phyloP scores from a whole-genome alignment of 2,329 filamentous ascomycete genomes.

The Davidsoniella virescens region DNA sequence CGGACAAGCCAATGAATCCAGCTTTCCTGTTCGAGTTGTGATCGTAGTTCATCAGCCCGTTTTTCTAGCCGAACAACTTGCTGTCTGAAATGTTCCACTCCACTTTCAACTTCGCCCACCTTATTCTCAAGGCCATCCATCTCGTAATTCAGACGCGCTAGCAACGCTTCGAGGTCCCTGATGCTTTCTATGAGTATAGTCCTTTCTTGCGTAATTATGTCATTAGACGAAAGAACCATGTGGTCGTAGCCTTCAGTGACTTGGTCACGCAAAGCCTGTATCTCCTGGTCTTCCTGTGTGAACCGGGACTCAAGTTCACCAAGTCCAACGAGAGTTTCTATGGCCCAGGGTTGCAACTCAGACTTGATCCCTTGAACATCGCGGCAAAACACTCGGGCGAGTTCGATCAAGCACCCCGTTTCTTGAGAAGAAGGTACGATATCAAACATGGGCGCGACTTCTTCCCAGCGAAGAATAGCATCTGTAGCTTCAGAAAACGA shows the following conservation, averaged over 20 bases:
- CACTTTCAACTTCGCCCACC: slow-evolving; percentile 75
- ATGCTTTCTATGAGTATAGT: slow-evolving; percentile 51
- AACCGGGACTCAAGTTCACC: slow-evolving; percentile 45
- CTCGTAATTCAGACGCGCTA: slow-evolving; percentile 84
- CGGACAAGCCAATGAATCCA: slow-evolving; percentile 49
- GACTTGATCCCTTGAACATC: slow-evolving; percentile 35
- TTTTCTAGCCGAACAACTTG: slow-evolving; percentile 58
- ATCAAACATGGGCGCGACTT: slow-evolving; percentile 29
- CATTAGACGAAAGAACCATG: slow-evolving; percentile 49
- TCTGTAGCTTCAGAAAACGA: slow-evolving; percentile 65
- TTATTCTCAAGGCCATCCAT: slow-evolving; percentile 63
- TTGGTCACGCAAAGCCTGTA: slow-evolving; percentile 52
- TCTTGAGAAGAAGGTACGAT: slow-evolving; percentile 8
- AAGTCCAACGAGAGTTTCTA: slow-evolving; percentile 37
- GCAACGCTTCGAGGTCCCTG: slow-evolving; percentile 64
- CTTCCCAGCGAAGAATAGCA: slow-evolving; percentile 51
- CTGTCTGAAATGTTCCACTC: slow-evolving; percentile 60
- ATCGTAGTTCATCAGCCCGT: slow-evolving; percentile 45
- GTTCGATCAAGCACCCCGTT: slow-evolving; percentile 19
- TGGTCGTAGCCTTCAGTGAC: slow-evolving; percentile 54
- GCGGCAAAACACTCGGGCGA: slow-evolving; percentile 38
- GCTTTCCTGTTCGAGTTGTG: slow-evolving; percentile 45
- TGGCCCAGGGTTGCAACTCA: slow-evolving; percentile 44
- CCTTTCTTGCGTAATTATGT: slow-evolving; percentile 54
- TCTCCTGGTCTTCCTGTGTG: slow-evolving; percentile 44